Conservation (phyloP, 2,329 filamentous ascomycete genomes). For the Ophiostoma australiae region DNA sequence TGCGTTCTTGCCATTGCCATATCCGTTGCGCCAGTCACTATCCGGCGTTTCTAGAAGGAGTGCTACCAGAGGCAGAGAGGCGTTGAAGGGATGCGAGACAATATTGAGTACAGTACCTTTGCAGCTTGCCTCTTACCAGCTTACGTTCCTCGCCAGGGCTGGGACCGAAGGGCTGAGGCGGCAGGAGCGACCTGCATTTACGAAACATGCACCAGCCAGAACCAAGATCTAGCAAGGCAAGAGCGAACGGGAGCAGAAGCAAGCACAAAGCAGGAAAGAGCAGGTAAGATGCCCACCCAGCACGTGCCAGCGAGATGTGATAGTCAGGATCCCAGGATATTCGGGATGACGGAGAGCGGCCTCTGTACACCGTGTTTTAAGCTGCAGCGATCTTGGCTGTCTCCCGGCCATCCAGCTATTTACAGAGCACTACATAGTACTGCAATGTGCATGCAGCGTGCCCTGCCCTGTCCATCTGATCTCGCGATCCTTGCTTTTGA, state of each 20-base stretch:
- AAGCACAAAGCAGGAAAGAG: not conserved
- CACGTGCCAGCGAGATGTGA: not conserved
- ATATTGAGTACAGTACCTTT: not conserved
- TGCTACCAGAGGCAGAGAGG: not conserved
- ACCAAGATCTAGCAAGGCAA: not conserved
- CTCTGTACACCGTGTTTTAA: not conserved
- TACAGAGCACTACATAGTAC: too few relatives aligned
- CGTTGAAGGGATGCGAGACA: not conserved
- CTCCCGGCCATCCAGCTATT: not conserved
- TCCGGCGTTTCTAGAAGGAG: not conserved
- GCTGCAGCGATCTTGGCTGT: not conserved
- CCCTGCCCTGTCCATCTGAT: conserved; percentile 7
- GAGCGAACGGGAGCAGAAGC: not conserved
- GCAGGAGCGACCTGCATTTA: not conserved
- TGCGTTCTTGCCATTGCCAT: conserved; percentile 6
- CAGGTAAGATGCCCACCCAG: not conserved
- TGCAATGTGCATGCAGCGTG: not conserved
- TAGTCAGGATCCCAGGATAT: not conserved
- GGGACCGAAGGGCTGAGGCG: not conserved
- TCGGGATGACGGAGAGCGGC: not conserved
- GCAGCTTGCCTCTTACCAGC: not conserved
- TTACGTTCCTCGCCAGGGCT: not conserved
- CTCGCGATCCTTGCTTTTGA: conserved; percentile 6
- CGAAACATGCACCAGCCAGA: not conserved
- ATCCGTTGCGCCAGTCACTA: not conserved